These are phyloP conservation scores for Leucocoprinus leucothites DNA, from an alignment of 768 basidiomycete species.

Conservation along the genomic window DNA sequence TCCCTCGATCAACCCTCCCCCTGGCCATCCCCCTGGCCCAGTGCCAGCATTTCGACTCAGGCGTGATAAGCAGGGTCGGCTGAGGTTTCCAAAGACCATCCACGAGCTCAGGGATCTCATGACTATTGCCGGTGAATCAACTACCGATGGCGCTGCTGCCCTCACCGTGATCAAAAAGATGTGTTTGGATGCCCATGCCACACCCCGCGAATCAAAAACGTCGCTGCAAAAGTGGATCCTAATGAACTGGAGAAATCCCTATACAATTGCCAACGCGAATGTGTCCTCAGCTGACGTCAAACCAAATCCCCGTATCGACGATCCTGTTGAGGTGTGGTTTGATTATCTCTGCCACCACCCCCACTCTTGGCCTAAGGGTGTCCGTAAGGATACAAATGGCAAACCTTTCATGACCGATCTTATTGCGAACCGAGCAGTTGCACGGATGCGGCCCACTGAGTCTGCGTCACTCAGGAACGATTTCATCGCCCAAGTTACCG, in stretches of 20 bases:
- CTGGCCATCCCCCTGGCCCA: not conserved
- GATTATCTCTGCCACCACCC: conserved; percentile 41
- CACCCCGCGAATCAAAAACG: conserved; percentile 41
- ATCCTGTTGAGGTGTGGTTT: conserved; percentile 44
- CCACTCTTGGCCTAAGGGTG: conserved; percentile 46
- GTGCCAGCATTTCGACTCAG: not conserved
- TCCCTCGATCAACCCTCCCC: not conserved
- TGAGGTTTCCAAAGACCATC: conserved; percentile 28
- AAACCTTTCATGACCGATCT: conserved; percentile 39
- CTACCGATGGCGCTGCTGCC: conserved; percentile 31
- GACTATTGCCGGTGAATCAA: conserved; percentile 38
- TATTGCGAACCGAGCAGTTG: conserved; percentile 44
- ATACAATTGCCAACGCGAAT: not conserved
- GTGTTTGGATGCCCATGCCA: conserved; percentile 42
- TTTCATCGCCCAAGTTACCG: conserved; percentile 28
- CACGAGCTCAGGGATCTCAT: conserved; percentile 41
- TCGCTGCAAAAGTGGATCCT: conserved; percentile 40
- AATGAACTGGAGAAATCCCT: conserved; percentile 42
- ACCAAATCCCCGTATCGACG: conserved; percentile 44
- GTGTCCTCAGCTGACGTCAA: conserved; percentile 17
- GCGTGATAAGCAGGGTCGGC: not conserved
- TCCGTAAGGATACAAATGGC: conserved; percentile 35
- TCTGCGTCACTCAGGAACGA: conserved; percentile 17
- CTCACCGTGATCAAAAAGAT: conserved; percentile 40
- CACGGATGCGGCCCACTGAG: conserved; percentile 39